Evolutionary conservation across 2,329 filamentous ascomycete species (phyloP).

Genomic region (Chrysoporthe puriensis): DNA sequence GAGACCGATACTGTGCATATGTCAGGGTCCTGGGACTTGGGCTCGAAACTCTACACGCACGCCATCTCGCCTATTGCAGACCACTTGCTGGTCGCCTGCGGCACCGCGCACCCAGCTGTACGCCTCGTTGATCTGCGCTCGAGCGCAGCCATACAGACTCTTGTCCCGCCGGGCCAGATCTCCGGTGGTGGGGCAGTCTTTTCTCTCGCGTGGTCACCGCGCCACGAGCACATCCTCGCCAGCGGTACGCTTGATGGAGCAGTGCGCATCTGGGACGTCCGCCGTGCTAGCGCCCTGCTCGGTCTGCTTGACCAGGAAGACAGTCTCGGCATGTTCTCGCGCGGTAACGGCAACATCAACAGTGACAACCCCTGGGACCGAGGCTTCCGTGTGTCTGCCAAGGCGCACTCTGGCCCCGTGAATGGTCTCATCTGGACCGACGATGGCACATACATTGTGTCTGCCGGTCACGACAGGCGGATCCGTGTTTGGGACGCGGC

Average conservation of each 20-base stretch:
- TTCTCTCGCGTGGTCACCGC: constrained; percentile 79
- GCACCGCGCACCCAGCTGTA: constrained; percentile 82
- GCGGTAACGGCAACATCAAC: constrained; percentile 37
- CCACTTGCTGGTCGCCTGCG: constrained; percentile 82
- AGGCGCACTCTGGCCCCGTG: constrained; percentile 79
- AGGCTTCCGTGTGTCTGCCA: constrained; percentile 53
- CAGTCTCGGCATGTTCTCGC: constrained; percentile 65
- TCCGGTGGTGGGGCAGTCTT: constrained; percentile 62
- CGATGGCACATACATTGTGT: constrained; percentile 75
- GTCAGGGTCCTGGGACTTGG: constrained; percentile 70
- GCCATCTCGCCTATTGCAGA: constrained; percentile 73
- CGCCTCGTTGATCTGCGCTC: constrained; percentile 86
- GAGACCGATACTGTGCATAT: constrained; percentile 63
- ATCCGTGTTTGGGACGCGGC: constrained; percentile 86
- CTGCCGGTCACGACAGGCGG: constrained; percentile 79
- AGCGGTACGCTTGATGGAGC: constrained; percentile 85
- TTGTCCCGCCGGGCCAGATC: constrained; percentile 62
- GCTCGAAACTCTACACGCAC: constrained; percentile 74
- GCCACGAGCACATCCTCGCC: constrained; percentile 76
- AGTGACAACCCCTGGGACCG: constrained; percentile 38
- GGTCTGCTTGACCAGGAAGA: constrained; percentile 85
- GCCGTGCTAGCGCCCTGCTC: constrained; percentile 75
- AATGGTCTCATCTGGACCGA: constrained; percentile 87
- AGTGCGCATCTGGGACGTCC: constrained; percentile 84
- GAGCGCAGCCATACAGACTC: constrained; percentile 72